Percentiles rank a stretch among this genome's conserved stretches.
These are phyloP conservation scores for Pythium phragmitis DNA, from an alignment of 352 stramenopile species.

Conservation along the genomic window DNA sequence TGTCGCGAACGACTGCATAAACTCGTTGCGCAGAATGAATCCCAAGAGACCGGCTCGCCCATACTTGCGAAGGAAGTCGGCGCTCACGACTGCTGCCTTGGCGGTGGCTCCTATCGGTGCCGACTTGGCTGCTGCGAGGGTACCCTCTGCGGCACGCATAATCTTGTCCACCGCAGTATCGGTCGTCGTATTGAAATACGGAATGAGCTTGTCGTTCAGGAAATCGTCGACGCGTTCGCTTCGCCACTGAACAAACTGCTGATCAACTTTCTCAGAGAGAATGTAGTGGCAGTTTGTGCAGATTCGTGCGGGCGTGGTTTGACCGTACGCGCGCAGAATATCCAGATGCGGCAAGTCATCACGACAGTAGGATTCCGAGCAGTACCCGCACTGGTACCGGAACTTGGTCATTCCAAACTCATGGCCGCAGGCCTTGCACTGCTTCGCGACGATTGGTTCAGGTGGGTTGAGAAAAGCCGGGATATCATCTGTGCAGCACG, in stretches of 20 bases:
- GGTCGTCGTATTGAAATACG: constrained; percentile 77
- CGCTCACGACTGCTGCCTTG: constrained; percentile 84
- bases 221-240: constrained; percentile 81
- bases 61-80: constrained; percentile 85
- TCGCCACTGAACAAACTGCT: constrained; percentile 77
- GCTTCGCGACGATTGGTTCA: constrained; percentile 57
- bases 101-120: constrained; percentile 77
- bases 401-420: constrained; percentile 86
- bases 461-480: constrained; percentile 52
- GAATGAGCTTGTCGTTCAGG: constrained; percentile 53
- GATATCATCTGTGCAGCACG: constrained; percentile 56
- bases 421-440: constrained; percentile 65
- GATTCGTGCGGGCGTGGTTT: constrained; percentile 55
- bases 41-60: constrained; percentile 72
- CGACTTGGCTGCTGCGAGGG: constrained; percentile 71
- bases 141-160: constrained; percentile 75
- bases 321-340: constrained; percentile 66
- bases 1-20: constrained; percentile 88
- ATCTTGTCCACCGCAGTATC: constrained; percentile 87
- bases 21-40: constrained; percentile 86
- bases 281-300: constrained; percentile 74
- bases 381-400: constrained; percentile 82
- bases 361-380: constrained; percentile 74
- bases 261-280: constrained; percentile 71
- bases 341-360: constrained; percentile 62